These are phyloP conservation scores for Entomortierella lignicola DNA, from an alignment of 192 early-diverging fungal species.

Conservation along the genomic window DNA sequence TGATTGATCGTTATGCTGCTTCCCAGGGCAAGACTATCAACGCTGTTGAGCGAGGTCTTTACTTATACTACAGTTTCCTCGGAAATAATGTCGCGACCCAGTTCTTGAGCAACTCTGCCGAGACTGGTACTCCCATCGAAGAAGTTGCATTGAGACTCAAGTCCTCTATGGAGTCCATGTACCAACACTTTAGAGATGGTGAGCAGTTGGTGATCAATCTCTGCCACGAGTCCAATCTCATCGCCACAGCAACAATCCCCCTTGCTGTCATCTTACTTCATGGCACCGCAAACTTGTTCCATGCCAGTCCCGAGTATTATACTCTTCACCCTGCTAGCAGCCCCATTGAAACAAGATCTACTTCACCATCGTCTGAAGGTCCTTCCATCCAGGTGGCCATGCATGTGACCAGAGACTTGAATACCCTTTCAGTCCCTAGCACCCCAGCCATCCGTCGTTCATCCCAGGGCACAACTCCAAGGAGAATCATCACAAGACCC, in stretches of 20 bases:
- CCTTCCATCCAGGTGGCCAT: conserved; percentile 45
- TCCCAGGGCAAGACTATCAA: conserved; percentile 6
- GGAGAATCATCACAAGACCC: conserved; percentile 24
- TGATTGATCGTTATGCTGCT: conserved; percentile 33
- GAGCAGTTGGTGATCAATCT: conserved; percentile 53
- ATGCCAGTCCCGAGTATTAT: conserved; percentile 47
- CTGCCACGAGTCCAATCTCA: conserved; percentile 53
- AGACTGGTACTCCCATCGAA: conserved; percentile 34
- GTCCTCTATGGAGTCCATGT: conserved; percentile 55
- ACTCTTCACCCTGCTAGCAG: conserved; percentile 25
- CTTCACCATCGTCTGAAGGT: conserved; percentile 11
- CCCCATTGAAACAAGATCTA: conserved; percentile 11
- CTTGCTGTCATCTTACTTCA: conserved; percentile 50
- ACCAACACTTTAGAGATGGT: conserved; percentile 49
- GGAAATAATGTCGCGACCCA: conserved; percentile 50
- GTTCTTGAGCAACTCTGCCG: conserved; percentile 18
- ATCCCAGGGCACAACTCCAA: conserved; percentile 31
- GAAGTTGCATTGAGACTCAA: conserved; percentile 50
- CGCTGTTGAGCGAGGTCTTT: conserved; percentile 36
- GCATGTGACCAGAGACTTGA: conserved; percentile 53
- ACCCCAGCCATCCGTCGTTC: conserved; percentile 52
- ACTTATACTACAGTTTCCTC: conserved; percentile 49
- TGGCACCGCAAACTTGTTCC: conserved; percentile 51
- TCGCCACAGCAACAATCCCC: conserved; percentile 57
- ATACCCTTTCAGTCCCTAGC: conserved; percentile 40